phyloP scores from a whole-genome alignment of 2,329 filamentous ascomycete species.

The Colletotrichum chlorophyti region DNA sequence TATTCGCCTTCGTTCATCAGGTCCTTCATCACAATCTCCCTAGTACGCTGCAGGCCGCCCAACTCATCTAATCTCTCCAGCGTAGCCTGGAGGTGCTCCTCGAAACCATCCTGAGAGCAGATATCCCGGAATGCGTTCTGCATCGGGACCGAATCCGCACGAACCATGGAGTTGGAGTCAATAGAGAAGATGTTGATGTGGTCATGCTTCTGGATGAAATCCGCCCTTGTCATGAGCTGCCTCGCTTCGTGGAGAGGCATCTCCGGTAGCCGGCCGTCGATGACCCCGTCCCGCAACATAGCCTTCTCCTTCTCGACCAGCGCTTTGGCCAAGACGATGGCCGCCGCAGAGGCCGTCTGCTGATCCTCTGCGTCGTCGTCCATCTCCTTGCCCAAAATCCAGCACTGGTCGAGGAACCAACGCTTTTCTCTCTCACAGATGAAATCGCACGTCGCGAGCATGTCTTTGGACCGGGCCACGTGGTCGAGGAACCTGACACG shows the following conservation, averaged over 20 bases:
- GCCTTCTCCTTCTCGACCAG: slow-evolving; percentile 55
- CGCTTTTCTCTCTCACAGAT: slow-evolving; percentile 74
- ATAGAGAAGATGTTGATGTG: slow-evolving; percentile 65
- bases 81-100: slow-evolving; percentile 58
- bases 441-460: slow-evolving; percentile 56
- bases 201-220: slow-evolving; percentile 64
- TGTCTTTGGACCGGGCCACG: slow-evolving; percentile 58
- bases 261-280: slow-evolving; percentile 54
- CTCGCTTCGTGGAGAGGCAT: slow-evolving; percentile 55
- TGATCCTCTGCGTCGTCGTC: slow-evolving; percentile 73
- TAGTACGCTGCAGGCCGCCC: slow-evolving; percentile 58
- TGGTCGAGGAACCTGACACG: slow-evolving; percentile 60
- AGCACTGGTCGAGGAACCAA: slow-evolving; percentile 78
- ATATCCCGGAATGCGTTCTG: slow-evolving; percentile 63
- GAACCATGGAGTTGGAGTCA: slow-evolving; percentile 60
- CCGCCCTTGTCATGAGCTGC: slow-evolving; percentile 62
- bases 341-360: slow-evolving; percentile 62
- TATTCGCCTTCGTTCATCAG: background rate
- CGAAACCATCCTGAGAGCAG: slow-evolving; percentile 56
- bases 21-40: slow-evolving; percentile 62
- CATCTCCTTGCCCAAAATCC: slow-evolving; percentile 74
- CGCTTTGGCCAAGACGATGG: slow-evolving; percentile 64
- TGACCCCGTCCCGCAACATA: slow-evolving; percentile 30
- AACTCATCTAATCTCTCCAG: slow-evolving; percentile 60
- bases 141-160: slow-evolving; percentile 64